Evolutionary conservation across 768 basidiomycete genomes (phyloP).

Genomic region (Hydnomerulius pinastri): DNA sequence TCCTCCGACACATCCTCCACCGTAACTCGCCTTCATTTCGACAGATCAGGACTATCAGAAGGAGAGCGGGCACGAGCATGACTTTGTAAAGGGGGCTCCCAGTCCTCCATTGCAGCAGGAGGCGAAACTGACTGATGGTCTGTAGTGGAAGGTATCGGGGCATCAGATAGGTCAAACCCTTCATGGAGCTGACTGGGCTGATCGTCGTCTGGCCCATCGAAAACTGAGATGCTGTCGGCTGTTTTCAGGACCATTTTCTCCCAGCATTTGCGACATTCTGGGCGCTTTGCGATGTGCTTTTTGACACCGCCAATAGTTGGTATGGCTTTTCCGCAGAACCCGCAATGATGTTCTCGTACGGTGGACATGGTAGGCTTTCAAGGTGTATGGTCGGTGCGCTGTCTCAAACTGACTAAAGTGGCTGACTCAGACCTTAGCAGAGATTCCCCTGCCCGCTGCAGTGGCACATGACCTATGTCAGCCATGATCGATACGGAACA

Average conservation of each 20-base stretch:
- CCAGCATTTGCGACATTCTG: constrained; percentile 3
- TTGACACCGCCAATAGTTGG: constrained; percentile 1
- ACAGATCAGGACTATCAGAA: neutral
- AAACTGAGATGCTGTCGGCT: neutral
- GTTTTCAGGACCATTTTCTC: neutral
- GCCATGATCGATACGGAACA: too few species aligned
- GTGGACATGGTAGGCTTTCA: too few species aligned
- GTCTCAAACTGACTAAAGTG: neutral
- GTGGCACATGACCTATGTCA: too few species aligned
- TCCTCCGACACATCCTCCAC: constrained; percentile 1
- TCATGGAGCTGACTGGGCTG: neutral
- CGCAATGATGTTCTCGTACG: neutral
- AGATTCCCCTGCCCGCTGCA: too few species aligned
- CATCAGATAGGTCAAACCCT: neutral
- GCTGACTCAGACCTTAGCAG: too few species aligned
- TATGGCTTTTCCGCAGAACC: constrained; percentile 2
- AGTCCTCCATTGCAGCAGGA: constrained; percentile 25
- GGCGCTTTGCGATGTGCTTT: neutral
- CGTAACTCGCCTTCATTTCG: neutral
- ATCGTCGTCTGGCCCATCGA: neutral
- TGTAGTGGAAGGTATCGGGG: neutral
- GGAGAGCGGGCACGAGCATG: neutral
- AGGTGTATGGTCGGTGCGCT: too few species aligned
- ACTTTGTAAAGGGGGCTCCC: constrained; percentile 36
- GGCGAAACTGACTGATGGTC: constrained; percentile 15